Evolutionary conservation across 805 yeast genomes (phyloP).

Genomic region (Myxozyma neglecta): DNA sequence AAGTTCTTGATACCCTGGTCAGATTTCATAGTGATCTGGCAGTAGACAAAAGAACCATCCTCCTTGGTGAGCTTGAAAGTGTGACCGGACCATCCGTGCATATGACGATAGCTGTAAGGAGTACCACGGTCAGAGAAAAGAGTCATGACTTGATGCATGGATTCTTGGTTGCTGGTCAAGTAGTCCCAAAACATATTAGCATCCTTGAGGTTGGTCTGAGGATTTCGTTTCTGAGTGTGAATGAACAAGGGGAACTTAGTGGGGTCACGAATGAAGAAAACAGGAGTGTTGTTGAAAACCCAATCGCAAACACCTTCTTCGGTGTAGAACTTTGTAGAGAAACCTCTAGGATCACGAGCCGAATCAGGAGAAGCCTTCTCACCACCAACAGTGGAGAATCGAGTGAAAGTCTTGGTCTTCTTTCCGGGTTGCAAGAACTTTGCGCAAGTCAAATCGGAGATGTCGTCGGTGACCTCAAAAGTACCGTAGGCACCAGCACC

Average conservation of each 20-base stretch:
- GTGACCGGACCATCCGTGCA: constrained; percentile 68
- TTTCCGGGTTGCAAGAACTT: constrained; percentile 68
- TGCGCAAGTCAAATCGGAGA: constrained; percentile 50
- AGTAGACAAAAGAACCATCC: constrained; percentile 54
- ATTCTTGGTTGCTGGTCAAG: constrained; percentile 55
- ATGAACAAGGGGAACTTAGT: constrained; percentile 63
- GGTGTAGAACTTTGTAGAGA: constrained; percentile 63
- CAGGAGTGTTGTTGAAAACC: constrained; percentile 73
- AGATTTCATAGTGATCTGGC: constrained; percentile 54
- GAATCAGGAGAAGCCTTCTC: constrained; percentile 67
- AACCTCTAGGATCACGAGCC: constrained; percentile 71
- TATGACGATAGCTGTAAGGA: constrained; percentile 54
- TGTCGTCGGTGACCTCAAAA: constrained; percentile 59
- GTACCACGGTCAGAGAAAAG: constrained; percentile 63
- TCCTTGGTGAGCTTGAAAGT: constrained; percentile 58
- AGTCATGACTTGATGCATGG: constrained; percentile 57
- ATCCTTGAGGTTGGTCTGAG: constrained; percentile 60
- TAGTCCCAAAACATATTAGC: constrained; percentile 61
- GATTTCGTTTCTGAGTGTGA: constrained; percentile 71
- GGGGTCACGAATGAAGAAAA: constrained; percentile 65
- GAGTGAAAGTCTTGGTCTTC: constrained; percentile 62
- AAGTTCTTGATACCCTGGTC: constrained; percentile 54
- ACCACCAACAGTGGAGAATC: constrained; percentile 71
- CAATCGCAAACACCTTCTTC: constrained; percentile 69
- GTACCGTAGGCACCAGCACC: constrained; percentile 64